Evolutionary conservation across 805 yeast species (phyloP), one percentile per base, ranked within the genome.

Genomic region (Pichia heedii): DNA sequence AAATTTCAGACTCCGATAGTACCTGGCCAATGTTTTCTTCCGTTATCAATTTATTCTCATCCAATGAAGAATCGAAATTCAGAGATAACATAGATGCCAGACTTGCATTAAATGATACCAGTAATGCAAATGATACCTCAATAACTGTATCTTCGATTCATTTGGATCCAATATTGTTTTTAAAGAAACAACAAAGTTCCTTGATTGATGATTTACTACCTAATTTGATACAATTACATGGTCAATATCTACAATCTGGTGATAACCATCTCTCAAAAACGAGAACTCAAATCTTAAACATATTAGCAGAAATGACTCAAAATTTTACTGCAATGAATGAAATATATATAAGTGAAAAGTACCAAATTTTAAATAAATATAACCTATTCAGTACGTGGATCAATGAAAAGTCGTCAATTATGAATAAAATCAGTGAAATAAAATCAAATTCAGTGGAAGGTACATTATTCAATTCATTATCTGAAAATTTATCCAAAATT

Each of bases 281-380:
- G 2, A 48, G 77, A 45, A 45, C 39, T 5, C 49, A 50, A 46
- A 55, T 72, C 2, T 30, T 58, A 5, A 53, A 52, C 16, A 46
- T 55, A 39, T 58, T 68, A 15, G 11, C 30, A 4, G 68, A 67
- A 44, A 48, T 74, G n/a, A 62, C 69, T 8, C 71, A 70, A 41
- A 63, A 62, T 42, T 64, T 67, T 45, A 65, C 66, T 41, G 67
- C 75, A 6, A 63, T 73, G 51, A 60, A 62, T 42, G 80, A 76
- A 52, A 56, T 73, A 2, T 75, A 74, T 54, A 45, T 55, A 4
- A 55, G 63, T 3, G 76, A 73, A 33, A 53, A 62, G 6, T 44
- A 50, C 3, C 52, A 52, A n/a, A 56, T 54, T 26, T 16, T 30
- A 5, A 21, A 26, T 5, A 37, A 42, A n/a, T 36, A 33, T 11